A percentile compares a stretch with the other conserved stretches of the same genome.
phyloP scores from a whole-genome alignment of 202 grass and related monocot genomes.

The Schoenoplectus tabernaemontani region DNA sequence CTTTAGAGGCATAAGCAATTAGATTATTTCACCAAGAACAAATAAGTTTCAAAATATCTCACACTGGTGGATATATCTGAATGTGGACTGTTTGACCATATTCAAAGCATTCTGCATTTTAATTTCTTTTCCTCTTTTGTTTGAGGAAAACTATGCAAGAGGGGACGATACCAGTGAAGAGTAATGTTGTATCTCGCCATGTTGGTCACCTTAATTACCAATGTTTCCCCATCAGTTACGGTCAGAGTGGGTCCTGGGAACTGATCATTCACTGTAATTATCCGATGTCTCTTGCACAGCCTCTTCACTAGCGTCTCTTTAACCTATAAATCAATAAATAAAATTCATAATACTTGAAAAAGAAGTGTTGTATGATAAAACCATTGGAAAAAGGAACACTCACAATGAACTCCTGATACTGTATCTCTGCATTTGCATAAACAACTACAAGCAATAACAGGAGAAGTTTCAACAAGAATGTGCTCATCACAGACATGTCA shows the following conservation, averaged over 20 bases:
- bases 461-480: slow-evolving; percentile 23
- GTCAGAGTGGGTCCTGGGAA: slow-evolving; percentile 74
- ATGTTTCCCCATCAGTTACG: slow-evolving; percentile 58
- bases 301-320: slow-evolving; percentile 61
- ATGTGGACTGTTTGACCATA: not conserved
- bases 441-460: slow-evolving; percentile 30
- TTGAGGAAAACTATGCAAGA: not conserved
- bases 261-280: slow-evolving; percentile 83
- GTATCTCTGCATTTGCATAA: slow-evolving; percentile 44
- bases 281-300: slow-evolving; percentile 58
- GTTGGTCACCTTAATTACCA: slow-evolving; percentile 75
- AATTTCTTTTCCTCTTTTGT: not conserved
- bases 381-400: not conserved
- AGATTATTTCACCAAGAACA: not conserved
- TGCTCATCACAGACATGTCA: slow-evolving; percentile 7
- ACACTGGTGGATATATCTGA: not conserved
- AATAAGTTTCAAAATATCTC: not conserved
- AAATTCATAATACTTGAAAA: not conserved
- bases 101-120: not conserved
- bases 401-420: slow-evolving; percentile 80
- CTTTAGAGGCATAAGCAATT: not conserved
- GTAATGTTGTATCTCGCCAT: slow-evolving; percentile 74
- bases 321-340: slow-evolving; percentile 32
- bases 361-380: not conserved
- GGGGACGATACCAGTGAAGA: slow-evolving; percentile 51